Percentiles rank a stretch among this genome's conserved stretches.
phyloP scores from a whole-genome alignment of 1,284 basidiomycete genomes.

The Moesziomyces sp. region DNA sequence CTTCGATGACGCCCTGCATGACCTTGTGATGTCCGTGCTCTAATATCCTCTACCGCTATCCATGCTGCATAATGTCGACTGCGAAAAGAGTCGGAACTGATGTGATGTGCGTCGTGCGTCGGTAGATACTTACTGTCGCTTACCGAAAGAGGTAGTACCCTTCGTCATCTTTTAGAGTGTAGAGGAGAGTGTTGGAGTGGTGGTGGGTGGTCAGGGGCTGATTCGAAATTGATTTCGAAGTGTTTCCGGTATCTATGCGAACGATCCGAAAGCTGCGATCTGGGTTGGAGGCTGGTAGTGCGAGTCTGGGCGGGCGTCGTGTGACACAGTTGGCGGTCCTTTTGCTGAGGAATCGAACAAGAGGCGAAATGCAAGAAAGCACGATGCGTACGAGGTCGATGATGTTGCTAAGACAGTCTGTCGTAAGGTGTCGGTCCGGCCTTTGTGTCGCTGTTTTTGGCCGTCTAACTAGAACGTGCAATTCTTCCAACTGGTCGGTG shows the following conservation, averaged over 20 bases:
- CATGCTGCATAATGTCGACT: not conserved
- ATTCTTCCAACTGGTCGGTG: constrained; percentile 1
- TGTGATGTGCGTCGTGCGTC: constrained; percentile 65
- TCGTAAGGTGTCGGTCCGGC: too few relatives aligned
- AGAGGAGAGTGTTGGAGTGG: constrained; percentile 3
- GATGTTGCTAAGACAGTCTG: not conserved
- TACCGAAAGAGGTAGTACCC: constrained; percentile 68
- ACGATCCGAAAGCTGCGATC: constrained; percentile 32
- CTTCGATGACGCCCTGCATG: too few relatives aligned
- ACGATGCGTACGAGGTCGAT: not conserved
- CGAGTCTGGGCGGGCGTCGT: not conserved
- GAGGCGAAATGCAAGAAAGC: too few relatives aligned
- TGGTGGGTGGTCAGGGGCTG: constrained; percentile 24
- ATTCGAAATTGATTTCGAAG: not conserved
- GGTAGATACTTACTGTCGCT: constrained; percentile 66
- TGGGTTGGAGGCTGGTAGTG: not conserved
- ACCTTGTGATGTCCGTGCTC: too few relatives aligned
- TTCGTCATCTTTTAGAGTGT: constrained; percentile 60
- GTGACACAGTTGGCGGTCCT: not conserved
- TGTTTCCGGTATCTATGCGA: not conserved
- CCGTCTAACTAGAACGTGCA: not conserved
- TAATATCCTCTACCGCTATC: not conserved
- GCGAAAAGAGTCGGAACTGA: constrained; percentile 90
- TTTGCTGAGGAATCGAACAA: not conserved
- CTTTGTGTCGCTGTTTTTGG: not conserved